Evolutionary conservation across 2,329 filamentous ascomycete genomes (phyloP).

Genomic region (Plenodomus lindquistii): DNA sequence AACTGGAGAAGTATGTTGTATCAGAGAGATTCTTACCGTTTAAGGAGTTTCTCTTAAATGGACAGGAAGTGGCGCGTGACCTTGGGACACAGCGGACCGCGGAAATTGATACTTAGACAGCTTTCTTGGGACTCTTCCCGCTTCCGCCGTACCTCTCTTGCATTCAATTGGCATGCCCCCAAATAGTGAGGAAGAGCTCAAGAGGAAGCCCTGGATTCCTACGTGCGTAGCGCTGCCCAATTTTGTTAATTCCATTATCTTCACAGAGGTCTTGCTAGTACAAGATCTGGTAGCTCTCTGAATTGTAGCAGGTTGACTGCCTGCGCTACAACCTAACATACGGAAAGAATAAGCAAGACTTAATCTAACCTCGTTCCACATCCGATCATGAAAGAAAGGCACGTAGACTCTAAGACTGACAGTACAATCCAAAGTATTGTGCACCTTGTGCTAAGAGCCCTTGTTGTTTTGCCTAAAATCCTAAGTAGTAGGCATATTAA

Average conservation of each 20-base stretch:
- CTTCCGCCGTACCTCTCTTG: background rate
- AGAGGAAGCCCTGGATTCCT: background rate
- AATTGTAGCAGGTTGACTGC: no score
- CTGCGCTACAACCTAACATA: no score
- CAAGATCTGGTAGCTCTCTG: background rate
- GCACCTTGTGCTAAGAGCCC: no score
- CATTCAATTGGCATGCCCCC: background rate
- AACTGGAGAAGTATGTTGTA: background rate
- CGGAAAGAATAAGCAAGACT: no score
- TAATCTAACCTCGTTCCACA: no score
- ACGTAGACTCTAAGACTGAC: no score
- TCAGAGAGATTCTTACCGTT: background rate
- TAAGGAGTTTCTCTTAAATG: background rate
- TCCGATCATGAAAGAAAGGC: no score
- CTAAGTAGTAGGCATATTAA: no score
- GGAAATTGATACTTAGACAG: background rate
- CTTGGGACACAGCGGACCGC: background rate
- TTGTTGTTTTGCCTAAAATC: no score
- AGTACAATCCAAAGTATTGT: no score
- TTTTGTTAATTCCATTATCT: background rate
- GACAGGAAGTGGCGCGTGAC: background rate
- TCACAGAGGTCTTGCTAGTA: no score
- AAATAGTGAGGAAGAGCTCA: background rate
- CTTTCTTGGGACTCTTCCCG: background rate
- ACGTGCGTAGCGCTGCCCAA: background rate